phyloP scores from a whole-genome alignment of 306 rosid species.

The Macrotyloma uniflorum region DNA sequence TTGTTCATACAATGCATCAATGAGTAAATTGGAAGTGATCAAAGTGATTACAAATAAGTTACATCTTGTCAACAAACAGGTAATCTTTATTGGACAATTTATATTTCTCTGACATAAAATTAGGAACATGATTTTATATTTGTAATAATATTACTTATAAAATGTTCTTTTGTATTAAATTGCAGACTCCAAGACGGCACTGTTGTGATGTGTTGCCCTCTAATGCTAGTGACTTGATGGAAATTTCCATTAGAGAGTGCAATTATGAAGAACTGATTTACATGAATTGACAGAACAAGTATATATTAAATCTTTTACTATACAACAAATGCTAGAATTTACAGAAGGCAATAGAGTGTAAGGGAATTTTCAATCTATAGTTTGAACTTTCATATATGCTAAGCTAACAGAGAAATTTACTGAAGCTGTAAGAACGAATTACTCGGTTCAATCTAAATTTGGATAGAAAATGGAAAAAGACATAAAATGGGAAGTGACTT shows the following conservation, averaged over 20 bases:
- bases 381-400: background rate
- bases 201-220: constrained; percentile 75
- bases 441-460: background rate
- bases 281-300: constrained; percentile 44
- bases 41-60: constrained; percentile 66
- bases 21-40: constrained; percentile 58
- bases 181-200: constrained; percentile 78
- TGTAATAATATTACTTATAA: background rate
- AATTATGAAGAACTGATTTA: constrained; percentile 61
- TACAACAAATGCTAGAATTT: background rate
- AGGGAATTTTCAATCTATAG: background rate
- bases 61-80: constrained; percentile 60
- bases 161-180: constrained; percentile 37
- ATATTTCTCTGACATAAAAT: background rate
- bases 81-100: constrained; percentile 26
- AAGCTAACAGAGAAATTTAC: background rate
- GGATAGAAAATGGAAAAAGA: background rate
- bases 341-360: background rate
- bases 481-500: background rate
- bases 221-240: constrained; percentile 45
- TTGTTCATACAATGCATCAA: constrained; percentile 52
- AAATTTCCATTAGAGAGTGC: constrained; percentile 78
- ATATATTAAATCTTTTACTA: background rate
- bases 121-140: background rate
- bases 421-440: background rate